Base-by-base conservation (phyloP, 139 green algal species). In the Axilococcus clingmanii region DNA sequence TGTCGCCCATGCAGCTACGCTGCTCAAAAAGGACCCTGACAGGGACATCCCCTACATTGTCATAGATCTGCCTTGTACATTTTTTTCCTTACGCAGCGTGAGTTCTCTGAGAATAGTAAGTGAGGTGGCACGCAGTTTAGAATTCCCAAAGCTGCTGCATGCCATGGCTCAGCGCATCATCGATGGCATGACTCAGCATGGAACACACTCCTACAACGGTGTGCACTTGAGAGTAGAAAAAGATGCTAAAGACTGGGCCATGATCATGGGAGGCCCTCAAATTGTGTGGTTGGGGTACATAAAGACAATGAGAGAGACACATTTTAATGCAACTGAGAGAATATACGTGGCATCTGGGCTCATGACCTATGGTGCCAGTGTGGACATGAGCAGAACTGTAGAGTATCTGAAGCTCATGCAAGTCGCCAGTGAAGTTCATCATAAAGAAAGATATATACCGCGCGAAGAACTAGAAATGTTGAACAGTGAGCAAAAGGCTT, bases 11-110 rank as follows among this genome's bases (percentile, higher is more conserved):
- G 53, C 53, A 2, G n/a, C 19, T 6, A 3, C 4, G 4, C 23
- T 66, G 4, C 43, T 65, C 27, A 35, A 34, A 20, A 48, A 58
- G 38, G 42, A 58, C 20, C 53, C 43, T 4, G 28, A 37, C 8
- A 42, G 45, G 0, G 54, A 56, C 19, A 53, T 76, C 49, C 71
- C 65, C 17, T 66, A 79, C 38, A 17, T 86, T 1, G 66, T 80
- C 8, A 55, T 86, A 23, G 75, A 86, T 65, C 43, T 86, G 63
- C 78, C 78, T 12, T 84, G 75, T 56, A 73, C 75, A 35, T 86
- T 86, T 65, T 72, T 84, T 38, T 61, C 59, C 40, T 54, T 86
- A 56, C 53, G 63, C 36, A 49, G 58, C 23, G 36, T 67, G 40
- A 69, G 55, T 50, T 47, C 68, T 24, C 54, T 71, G 40, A 34